phyloP scores from a whole-genome alignment of 2,329 filamentous ascomycete species.

The Sporothrix pallida region DNA sequence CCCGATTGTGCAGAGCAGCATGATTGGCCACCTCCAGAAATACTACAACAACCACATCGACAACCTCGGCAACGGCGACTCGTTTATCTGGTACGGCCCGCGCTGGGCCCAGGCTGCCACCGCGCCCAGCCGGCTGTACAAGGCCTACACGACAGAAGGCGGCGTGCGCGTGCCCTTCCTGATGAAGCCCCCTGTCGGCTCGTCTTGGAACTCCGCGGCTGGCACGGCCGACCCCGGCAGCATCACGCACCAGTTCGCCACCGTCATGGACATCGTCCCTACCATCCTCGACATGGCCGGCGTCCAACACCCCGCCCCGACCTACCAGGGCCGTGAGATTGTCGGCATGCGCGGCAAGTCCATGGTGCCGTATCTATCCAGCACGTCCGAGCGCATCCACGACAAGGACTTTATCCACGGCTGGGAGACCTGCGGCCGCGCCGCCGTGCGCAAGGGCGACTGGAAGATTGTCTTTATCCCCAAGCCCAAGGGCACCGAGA shows the following conservation, averaged over 20 bases:
- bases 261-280: conserved; percentile 58
- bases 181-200: conserved; percentile 40
- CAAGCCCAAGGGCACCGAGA: conserved; percentile 53
- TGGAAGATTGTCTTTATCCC: conserved; percentile 55
- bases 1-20: conserved; percentile 38
- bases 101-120: conserved; percentile 54
- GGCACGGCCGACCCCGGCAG: background rate
- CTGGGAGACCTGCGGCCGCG: conserved; percentile 47
- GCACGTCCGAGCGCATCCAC: conserved; percentile 41
- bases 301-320: conserved; percentile 57
- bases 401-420: conserved; percentile 47
- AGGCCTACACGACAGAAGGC: conserved; percentile 52
- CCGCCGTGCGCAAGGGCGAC: conserved; percentile 46
- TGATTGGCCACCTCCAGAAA: conserved; percentile 47
- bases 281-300: conserved; percentile 56
- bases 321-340: conserved; percentile 49
- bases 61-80: conserved; percentile 60
- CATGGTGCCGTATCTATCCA: conserved; percentile 38
- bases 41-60: conserved; percentile 63
- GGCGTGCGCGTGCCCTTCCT: conserved; percentile 60
- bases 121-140: conserved; percentile 42
- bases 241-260: conserved; percentile 53
- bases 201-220: conserved; percentile 31
- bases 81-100: conserved; percentile 64
- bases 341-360: conserved; percentile 44